Base-by-base conservation (phyloP, 495 filamentous ascomycete genomes). In the Thozetella sp. region DNA sequence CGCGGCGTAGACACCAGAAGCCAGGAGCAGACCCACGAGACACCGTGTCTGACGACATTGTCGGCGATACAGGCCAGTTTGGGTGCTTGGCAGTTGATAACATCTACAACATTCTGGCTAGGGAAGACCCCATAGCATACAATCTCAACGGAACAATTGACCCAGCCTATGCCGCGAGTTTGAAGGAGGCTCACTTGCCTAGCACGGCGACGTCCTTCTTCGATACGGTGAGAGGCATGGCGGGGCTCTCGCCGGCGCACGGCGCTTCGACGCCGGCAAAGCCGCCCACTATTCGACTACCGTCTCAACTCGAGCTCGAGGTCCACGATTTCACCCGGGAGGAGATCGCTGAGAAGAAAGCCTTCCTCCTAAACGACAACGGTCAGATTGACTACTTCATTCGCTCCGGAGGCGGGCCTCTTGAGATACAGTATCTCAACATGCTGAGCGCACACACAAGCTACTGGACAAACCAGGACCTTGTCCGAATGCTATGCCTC, bases 361-460 rank as follows among this genome's bases (percentile, higher is more conserved):
- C 93, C 67, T 86, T 86, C 57, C 71, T 97, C 30, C 82, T 99
- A 2, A 99, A 99, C 61, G 95, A 98, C 61, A 97, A 97, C 59
- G 93, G 92, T 0, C 95, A 97, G 73, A 86, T 99, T 34, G 95
- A 99, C 70, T 99, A 85, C 67, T 96, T 86, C 59, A 73, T 99
- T 2, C 85, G 85, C 46, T 90, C 90, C 46, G 90, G 91, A 0
- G 86, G 89, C 22, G 92, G 94, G 0, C 83, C 93, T 2, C 78
- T 98, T 25, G 93, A 96, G 73, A 91, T 97, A 54, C 93, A 97
- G 78, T 99, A 99, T 70, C 72, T 97, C 2, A 97, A 96, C 63
- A 99, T 99, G 94, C 73, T 99, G 59, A 90, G 92, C 57, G 95
- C 95, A n/a, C 95, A 99, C 73, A 93, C 90, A 58, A 92, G 89